These are phyloP conservation scores for Verbascum thapsus DNA, from an alignment of 257 asterid species.

Conservation along the genomic window DNA sequence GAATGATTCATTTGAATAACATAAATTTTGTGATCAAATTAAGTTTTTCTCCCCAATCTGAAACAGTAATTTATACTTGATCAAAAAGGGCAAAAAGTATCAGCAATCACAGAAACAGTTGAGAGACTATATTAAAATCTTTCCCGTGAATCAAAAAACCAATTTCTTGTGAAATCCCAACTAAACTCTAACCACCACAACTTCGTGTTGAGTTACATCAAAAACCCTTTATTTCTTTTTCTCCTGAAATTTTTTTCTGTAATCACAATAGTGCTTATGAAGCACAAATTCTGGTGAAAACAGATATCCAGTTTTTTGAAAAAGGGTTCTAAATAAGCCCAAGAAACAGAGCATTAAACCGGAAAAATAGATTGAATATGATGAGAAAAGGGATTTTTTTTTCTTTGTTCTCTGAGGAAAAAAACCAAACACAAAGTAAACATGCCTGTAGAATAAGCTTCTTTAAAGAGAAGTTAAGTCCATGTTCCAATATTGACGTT, in stretches of 20 bases:
- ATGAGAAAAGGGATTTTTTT: slow-evolving; percentile 15
- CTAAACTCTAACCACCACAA: slow-evolving; percentile 54
- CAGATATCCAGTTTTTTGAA: slow-evolving; percentile 3
- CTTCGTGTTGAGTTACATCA: slow-evolving; percentile 23
- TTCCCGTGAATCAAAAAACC: slow-evolving; percentile 56
- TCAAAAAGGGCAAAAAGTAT: slow-evolving; percentile 11
- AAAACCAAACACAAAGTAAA: slow-evolving; percentile 25
- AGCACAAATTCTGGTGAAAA: slow-evolving; percentile 10
- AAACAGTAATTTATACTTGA: slow-evolving; percentile 13
- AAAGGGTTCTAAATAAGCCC: slow-evolving; percentile 28
- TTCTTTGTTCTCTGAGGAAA: background rate
- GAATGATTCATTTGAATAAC: slow-evolving; percentile 36
- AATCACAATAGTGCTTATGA: too few relatives aligned
- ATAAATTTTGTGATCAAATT: slow-evolving; percentile 25
- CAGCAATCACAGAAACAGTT: slow-evolving; percentile 45
- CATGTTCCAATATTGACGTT: slow-evolving; percentile 40
- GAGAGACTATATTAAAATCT: slow-evolving; percentile 31
- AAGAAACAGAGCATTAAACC: slow-evolving; percentile 31
- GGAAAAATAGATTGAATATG: slow-evolving; percentile 14
- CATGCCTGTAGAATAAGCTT: slow-evolving; percentile 29
- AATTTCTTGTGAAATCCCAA: slow-evolving; percentile 59
- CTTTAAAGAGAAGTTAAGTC: slow-evolving; percentile 40
- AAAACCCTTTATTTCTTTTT: slow-evolving; percentile 1
- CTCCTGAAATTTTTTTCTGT: too few relatives aligned
- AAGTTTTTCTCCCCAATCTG: slow-evolving; percentile 23